Conservation (phyloP, 768 basidiomycete genomes). For the Boletus rex-veris region DNA sequence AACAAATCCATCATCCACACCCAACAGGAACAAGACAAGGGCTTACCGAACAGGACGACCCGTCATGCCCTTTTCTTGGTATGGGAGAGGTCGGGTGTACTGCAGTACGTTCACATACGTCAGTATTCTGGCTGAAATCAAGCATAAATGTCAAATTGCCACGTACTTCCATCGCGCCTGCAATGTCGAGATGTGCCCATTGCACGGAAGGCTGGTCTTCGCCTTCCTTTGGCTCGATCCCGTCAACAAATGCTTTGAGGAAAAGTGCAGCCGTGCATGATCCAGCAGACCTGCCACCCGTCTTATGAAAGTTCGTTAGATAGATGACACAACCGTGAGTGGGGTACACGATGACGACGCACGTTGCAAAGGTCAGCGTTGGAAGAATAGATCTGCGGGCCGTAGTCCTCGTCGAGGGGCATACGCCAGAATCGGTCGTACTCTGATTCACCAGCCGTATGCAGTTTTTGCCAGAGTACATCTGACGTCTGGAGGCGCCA, state of each 20-base stretch:
- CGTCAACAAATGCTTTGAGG: slow-evolving; percentile 78
- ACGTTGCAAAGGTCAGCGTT: slow-evolving; percentile 80
- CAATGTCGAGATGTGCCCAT: slow-evolving; percentile 91
- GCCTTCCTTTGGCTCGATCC: slow-evolving; percentile 61
- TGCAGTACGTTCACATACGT: slow-evolving; percentile 13
- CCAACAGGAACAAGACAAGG: neutral
- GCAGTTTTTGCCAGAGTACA: slow-evolving; percentile 66
- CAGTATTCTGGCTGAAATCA: neutral
- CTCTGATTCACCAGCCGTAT: slow-evolving; percentile 66
- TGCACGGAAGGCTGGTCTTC: slow-evolving; percentile 50
- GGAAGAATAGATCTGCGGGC: slow-evolving; percentile 68
- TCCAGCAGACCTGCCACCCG: slow-evolving; percentile 70
- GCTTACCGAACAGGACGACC: slow-evolving; percentile 74
- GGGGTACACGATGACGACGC: neutral
- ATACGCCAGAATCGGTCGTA: slow-evolving; percentile 88
- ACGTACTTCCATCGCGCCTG: slow-evolving; percentile 68
- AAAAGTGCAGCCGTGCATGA: slow-evolving; percentile 82
- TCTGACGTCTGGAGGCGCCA: slow-evolving; percentile 55
- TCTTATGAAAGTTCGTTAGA: slow-evolving; percentile 37
- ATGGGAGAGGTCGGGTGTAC: slow-evolving; percentile 53
- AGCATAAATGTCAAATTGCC: slow-evolving; percentile 6
- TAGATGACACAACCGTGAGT: neutral
- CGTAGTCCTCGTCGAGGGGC: slow-evolving; percentile 82
- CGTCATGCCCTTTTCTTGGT: slow-evolving; percentile 75
- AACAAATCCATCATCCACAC: neutral